phyloP scores from a whole-genome alignment of 306 rosid species.

The Rubus parviflorus region DNA sequence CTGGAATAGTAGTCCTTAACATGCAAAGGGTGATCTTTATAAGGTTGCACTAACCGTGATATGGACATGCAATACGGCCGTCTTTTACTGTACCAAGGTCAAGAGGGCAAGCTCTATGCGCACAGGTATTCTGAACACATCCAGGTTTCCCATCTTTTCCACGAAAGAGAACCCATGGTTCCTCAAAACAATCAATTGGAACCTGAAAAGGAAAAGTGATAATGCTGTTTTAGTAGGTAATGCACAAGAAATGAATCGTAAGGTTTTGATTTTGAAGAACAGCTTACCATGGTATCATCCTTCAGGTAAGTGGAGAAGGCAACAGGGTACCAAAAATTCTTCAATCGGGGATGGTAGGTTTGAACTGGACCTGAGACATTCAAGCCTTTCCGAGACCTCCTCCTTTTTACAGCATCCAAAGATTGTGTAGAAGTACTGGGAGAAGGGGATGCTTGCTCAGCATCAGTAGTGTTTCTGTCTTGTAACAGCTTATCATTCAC shows the following conservation, averaged over 20 bases:
- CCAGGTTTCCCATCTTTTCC: conserved; percentile 95
- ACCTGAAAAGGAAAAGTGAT: conserved; percentile 57
- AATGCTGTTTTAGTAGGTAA: neutral
- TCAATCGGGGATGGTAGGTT: conserved; percentile 79
- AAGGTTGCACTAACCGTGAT: conserved; percentile 68
- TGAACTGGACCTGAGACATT: conserved; percentile 89
- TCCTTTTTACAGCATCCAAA: conserved; percentile 31
- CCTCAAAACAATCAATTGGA: conserved; percentile 90
- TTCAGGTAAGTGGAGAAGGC: conserved; percentile 78
- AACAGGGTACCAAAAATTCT: conserved; percentile 98
- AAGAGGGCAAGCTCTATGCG: conserved; percentile 96
- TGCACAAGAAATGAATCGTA: neutral
- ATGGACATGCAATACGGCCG: conserved; percentile 94
- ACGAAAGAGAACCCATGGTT: conserved; percentile 93
- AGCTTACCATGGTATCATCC: conserved; percentile 84
- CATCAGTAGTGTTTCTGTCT: conserved; percentile 46
- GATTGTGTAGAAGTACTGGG: conserved; percentile 55
- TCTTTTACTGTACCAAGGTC: conserved; percentile 90
- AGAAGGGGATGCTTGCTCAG: conserved; percentile 51
- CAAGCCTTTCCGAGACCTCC: conserved; percentile 54
- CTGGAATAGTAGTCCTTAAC: neutral
- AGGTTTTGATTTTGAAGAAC: neutral
- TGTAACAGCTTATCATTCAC: conserved; percentile 81
- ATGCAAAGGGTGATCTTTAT: neutral
- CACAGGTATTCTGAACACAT: conserved; percentile 94